A percentile compares a stretch with the other conserved stretches of the same genome.
phyloP scores from a whole-genome alignment of 805 yeast genomes.

The Dipodascus albidus region DNA sequence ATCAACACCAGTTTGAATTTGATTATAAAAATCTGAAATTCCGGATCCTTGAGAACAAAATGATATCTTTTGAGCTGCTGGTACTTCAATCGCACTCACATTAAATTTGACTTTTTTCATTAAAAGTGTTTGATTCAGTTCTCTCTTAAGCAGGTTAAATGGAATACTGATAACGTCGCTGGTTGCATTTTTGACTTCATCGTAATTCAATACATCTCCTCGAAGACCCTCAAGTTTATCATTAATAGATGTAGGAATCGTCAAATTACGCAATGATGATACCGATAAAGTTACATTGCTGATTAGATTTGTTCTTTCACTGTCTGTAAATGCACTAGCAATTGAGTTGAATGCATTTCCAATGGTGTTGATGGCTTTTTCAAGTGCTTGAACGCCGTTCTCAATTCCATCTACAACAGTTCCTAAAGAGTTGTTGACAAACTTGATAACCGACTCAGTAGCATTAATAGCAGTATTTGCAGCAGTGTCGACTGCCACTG shows the following conservation, averaged over 20 bases:
- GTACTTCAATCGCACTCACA: slow-evolving; percentile 31
- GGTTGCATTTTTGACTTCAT: slow-evolving; percentile 49
- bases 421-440: slow-evolving; percentile 50
- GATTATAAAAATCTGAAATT: slow-evolving; percentile 30
- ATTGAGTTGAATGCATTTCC: slow-evolving; percentile 40
- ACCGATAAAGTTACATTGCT: slow-evolving; percentile 49
- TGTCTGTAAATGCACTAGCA: slow-evolving; percentile 39
- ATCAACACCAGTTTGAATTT: slow-evolving; percentile 25
- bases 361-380: slow-evolving; percentile 45
- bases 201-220: slow-evolving; percentile 52
- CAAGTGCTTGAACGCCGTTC: slow-evolving; percentile 50
- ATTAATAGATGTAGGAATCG: slow-evolving; percentile 58
- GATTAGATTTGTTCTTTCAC: slow-evolving; percentile 25
- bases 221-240: slow-evolving; percentile 40
- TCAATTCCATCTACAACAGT: slow-evolving; percentile 50
- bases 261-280: slow-evolving; percentile 39
- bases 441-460: slow-evolving; percentile 47
- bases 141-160: slow-evolving; percentile 36
- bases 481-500: slow-evolving; percentile 62
- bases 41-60: slow-evolving; percentile 28
- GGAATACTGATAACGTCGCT: slow-evolving; percentile 45
- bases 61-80: slow-evolving; percentile 24
- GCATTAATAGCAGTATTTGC: slow-evolving; percentile 64
- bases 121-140: slow-evolving; percentile 21
- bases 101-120: slow-evolving; percentile 16